A percentile compares a stretch with the other conserved stretches of the same genome.
phyloP scores from a whole-genome alignment of 176 grass and related monocot genomes.

The Phragmites australis region DNA sequence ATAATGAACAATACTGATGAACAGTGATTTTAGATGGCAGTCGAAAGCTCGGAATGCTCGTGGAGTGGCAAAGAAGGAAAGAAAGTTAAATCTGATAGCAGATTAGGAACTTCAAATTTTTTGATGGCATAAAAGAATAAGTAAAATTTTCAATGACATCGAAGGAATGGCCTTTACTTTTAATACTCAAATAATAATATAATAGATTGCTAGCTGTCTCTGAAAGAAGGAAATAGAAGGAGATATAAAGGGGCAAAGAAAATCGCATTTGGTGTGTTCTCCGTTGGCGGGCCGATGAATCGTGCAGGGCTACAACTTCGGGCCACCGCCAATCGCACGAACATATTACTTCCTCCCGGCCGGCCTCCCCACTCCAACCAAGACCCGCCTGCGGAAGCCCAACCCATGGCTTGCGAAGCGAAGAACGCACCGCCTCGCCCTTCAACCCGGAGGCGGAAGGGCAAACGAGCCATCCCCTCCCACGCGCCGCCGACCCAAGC shows the following conservation, averaged over 20 bases:
- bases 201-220: no score
- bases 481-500: conserved; percentile 33
- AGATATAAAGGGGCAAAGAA: not conserved
- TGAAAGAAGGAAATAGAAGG: not conserved
- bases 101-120: no score
- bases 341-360: not conserved
- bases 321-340: not conserved
- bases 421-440: conserved; percentile 1
- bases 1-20: no score
- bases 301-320: conserved; percentile 1
- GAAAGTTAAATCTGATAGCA: no score
- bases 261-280: not conserved
- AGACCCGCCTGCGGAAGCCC: not conserved
- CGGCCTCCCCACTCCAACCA: not conserved
- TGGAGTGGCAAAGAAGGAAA: no score
- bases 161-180: no score
- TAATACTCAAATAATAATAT: no score
- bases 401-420: conserved; percentile 36
- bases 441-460: conserved; percentile 14
- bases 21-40: no score
- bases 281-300: conserved; percentile 20
- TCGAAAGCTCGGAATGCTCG: no score
- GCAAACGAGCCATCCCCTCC: conserved; percentile 19
- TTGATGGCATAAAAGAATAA: no score
- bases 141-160: no score